Evolutionary conservation across 345 rosid species (phyloP).

Genomic region (Capsella bursapastoris): DNA sequence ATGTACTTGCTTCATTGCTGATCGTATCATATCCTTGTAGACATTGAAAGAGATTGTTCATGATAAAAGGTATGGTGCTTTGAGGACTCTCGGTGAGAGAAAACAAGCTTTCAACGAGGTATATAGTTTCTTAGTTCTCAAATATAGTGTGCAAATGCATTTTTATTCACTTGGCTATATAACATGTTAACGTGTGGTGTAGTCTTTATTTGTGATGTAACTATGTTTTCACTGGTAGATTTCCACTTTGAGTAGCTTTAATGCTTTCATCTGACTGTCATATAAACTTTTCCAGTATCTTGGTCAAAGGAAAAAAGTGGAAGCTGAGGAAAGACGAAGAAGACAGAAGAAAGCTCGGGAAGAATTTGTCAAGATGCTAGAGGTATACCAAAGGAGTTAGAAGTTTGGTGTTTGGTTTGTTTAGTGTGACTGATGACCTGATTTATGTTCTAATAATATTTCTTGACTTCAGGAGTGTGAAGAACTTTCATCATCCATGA

Average conservation of each 20-base stretch:
- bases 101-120: constrained; percentile 99
- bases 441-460: constrained; percentile 39
- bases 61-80: constrained; percentile 88
- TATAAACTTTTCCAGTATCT: constrained; percentile 58
- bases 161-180: background rate
- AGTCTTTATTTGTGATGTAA: constrained; percentile 14
- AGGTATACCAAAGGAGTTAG: constrained; percentile 54
- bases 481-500: constrained; percentile 83
- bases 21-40: constrained; percentile 51
- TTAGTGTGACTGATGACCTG: constrained; percentile 14
- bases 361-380: constrained; percentile 91
- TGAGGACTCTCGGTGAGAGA: constrained; percentile 93
- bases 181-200: background rate
- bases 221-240: constrained; percentile 16
- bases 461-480: constrained; percentile 71
- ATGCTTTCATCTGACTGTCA: constrained; percentile 29
- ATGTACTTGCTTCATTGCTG: constrained; percentile 34
- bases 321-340: constrained; percentile 93
- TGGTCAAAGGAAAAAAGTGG: constrained; percentile 95
- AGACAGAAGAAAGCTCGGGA: constrained; percentile 96
- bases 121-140: constrained; percentile 33
- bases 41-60: constrained; percentile 83
- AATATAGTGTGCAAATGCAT: constrained; percentile 11
- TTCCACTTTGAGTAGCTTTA: constrained; percentile 23
- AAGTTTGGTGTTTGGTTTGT: constrained; percentile 17